Evolutionary conservation across 345 rosid genomes (phyloP).

Genomic region (Populus euphratica): DNA sequence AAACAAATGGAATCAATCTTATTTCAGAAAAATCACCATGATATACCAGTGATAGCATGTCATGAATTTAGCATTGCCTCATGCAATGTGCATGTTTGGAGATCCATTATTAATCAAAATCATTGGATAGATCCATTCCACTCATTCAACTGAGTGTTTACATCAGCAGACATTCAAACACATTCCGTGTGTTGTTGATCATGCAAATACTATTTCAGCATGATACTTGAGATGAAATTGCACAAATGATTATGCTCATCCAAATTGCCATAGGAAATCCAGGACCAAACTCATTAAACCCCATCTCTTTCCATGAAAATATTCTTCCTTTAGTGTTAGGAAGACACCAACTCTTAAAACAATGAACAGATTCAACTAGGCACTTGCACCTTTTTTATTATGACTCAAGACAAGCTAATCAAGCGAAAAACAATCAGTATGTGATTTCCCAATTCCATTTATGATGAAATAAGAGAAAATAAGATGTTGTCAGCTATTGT

Average conservation of each 20-base stretch:
- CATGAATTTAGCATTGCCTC: background rate
- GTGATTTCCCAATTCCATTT: background rate
- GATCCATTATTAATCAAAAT: background rate
- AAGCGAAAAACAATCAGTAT: background rate
- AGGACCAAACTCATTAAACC: background rate
- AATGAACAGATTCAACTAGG: constrained; percentile 1
- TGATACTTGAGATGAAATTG: background rate
- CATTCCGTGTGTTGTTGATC: background rate
- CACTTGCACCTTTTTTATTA: background rate
- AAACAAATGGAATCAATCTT: constrained; percentile 9
- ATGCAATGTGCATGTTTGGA: background rate
- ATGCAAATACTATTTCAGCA: background rate
- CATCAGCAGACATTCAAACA: background rate
- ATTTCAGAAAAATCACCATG: background rate
- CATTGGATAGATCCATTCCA: background rate
- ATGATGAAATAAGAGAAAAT: background rate
- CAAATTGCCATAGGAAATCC: background rate
- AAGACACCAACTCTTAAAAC: background rate
- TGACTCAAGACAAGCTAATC: background rate
- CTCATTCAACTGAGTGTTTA: constrained; percentile 3
- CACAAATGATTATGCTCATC: background rate
- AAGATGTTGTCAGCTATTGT: background rate
- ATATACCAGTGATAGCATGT: background rate
- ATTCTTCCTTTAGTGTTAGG: background rate
- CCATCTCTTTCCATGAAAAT: background rate